A percentile compares a stretch with the other conserved stretches of the same genome.
Evolutionary conservation across 1,284 basidiomycete species (phyloP).

Genomic region (Tausonia pullulans): DNA sequence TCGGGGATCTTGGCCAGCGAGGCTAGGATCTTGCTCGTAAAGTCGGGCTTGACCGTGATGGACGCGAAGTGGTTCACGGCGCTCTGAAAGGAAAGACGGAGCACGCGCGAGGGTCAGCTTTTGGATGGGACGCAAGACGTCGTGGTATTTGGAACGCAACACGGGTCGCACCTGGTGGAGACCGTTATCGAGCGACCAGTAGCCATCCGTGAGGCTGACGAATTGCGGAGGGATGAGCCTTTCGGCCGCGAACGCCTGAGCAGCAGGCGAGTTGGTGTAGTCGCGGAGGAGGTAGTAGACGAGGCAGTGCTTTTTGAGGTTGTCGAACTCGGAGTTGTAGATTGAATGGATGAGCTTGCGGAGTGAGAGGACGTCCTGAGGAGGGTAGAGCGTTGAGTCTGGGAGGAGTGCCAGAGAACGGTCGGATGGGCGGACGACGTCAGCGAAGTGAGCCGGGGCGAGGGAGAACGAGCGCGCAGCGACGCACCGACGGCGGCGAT

Average conservation of each 20-base stretch:
- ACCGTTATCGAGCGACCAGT: constrained; percentile 65
- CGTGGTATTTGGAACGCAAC: background rate
- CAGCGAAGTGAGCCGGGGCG: constrained; percentile 13
- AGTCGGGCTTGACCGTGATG: constrained; percentile 57
- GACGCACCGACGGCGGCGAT: constrained; percentile 46
- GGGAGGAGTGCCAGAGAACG: background rate
- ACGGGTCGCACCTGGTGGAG: constrained; percentile 16
- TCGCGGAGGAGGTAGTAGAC: constrained; percentile 59
- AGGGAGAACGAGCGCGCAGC: background rate
- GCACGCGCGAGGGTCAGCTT: background rate
- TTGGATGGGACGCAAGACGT: background rate
- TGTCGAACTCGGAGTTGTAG: constrained; percentile 50
- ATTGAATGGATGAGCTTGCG: constrained; percentile 49
- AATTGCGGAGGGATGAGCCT: constrained; percentile 60
- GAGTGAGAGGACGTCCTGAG: constrained; percentile 45
- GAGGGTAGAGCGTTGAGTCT: constrained; percentile 46
- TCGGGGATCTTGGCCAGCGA: constrained; percentile 56
- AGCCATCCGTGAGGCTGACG: constrained; percentile 56
- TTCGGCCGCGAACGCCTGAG: constrained; percentile 41
- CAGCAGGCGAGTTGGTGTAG: constrained; percentile 45
- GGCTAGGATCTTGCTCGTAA: constrained; percentile 59
- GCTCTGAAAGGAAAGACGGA: constrained; percentile 23
- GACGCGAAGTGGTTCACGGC: constrained; percentile 60
- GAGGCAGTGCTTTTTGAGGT: constrained; percentile 61
- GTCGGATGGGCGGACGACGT: background rate